phyloP scores from a whole-genome alignment of 208 protist species.

The Acanthamoeba divionensis region DNA sequence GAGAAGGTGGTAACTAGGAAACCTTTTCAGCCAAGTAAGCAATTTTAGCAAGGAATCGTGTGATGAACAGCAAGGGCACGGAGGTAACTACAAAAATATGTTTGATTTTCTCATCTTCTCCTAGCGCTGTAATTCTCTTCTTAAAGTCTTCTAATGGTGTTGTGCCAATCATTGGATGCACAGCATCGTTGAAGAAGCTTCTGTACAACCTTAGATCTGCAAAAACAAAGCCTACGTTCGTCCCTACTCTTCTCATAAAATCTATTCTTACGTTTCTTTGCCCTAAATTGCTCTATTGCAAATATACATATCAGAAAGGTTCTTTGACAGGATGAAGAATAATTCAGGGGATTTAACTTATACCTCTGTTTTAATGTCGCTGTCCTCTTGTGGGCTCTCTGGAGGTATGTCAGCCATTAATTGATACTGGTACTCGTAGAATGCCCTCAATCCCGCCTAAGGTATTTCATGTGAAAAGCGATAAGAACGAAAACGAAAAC shows the following conservation, averaged over 20 bases:
- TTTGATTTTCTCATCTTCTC: neutral
- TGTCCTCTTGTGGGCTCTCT: too few species aligned
- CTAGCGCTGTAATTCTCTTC: neutral
- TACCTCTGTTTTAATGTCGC: too few species aligned
- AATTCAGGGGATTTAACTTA: too few species aligned
- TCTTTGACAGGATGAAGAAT: too few species aligned
- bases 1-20: neutral
- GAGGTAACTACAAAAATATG: slow-evolving; percentile 3
- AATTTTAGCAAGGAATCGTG: neutral
- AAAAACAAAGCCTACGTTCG: neutral
- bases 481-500: neutral
- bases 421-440: slow-evolving; percentile 16
- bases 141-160: neutral
- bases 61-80: slow-evolving; percentile 23
- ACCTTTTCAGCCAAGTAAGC: slow-evolving; percentile 24
- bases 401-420: neutral
- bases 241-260: neutral
- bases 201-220: slow-evolving; percentile 1
- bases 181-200: neutral
- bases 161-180: slow-evolving; percentile 2
- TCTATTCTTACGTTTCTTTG: too few species aligned
- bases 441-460: slow-evolving; percentile 9
- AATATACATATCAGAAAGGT: too few species aligned
- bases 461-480: neutral
- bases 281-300: too few species aligned